Base-by-base conservation (phyloP, 2,329 filamentous ascomycete species). In the Hymenoscyphus repandus region DNA sequence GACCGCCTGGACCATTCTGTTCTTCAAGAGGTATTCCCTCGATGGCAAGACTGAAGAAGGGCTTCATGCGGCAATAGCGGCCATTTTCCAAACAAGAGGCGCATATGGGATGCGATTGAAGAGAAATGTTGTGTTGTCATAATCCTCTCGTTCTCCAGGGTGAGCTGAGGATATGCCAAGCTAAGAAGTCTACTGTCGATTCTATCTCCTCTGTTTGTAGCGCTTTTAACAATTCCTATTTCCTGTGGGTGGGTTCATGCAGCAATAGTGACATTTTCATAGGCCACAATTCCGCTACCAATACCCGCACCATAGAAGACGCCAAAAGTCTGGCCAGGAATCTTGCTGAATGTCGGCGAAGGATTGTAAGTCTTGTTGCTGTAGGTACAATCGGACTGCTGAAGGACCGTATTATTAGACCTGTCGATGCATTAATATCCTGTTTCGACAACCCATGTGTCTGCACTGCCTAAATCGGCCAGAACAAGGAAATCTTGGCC, bases 241-340 rank as follows among this genome's bases (percentile, higher is more conserved):
- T 44, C n/a, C 18, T 44, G 41, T 7, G 15, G 30, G 5, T 13
- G 22, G 13, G 20, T 44, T 5, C 30, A n/a, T 30, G 33, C 45
- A 20, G 17, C 45, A 11, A 47, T 22, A 10, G 32, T 38, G n/a
- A 47, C 34, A 15, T 10, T 38, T 15, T 47, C 45, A 47, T 22
- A 38, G 9, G 33, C 45, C 6, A 47, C 3, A 30, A 47, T 47
- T 3, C 45, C 45, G 13, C 15, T 47, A 4, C 33, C 45, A 18
- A 47, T 38, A 10, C 45, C 45, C 12, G 45, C 17, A 6, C 45
- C 45, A 27, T 47, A 47, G 4, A 22, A 22, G 15, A 47, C 45
- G 18, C 45, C 45, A 27, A 47, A 47, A 5, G 32, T 22, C 18
- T 47, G 32, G 27, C 39, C 30, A 17, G n/a, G 15, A 30, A 47